Percentiles rank a stretch among this genome's conserved stretches.
Conservation (phyloP, 108 stramenopile species). For the Skeletonema potamos region DNA sequence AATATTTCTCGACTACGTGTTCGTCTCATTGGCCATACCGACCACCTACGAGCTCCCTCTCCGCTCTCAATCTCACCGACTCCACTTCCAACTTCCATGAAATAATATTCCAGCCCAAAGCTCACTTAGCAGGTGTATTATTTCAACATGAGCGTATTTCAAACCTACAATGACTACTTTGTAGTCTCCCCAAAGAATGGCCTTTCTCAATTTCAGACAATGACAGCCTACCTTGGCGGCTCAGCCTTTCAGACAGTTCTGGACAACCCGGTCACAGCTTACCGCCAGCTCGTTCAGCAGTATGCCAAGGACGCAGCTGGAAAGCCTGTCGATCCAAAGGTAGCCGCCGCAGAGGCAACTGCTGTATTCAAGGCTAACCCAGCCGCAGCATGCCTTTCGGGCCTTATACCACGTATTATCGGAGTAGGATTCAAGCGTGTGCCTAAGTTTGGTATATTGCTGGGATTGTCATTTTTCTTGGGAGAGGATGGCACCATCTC, state of each 20-base stretch:
- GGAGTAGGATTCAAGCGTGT: conserved; percentile 94
- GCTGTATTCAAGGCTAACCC: conserved; percentile 85
- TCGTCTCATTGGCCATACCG: too few relatives aligned
- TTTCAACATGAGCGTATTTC: conserved; percentile 27
- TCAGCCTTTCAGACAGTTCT: conserved; percentile 87
- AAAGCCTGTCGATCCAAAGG: conserved; percentile 83
- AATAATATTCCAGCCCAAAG: not conserved
- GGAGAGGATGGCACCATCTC: conserved; percentile 65
- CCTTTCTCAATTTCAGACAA: conserved; percentile 88
- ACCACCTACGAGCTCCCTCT: too few relatives aligned
- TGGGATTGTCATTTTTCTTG: conserved; percentile 87
- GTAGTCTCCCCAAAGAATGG: conserved; percentile 81
- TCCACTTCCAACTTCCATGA: too few relatives aligned
- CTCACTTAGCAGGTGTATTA: not conserved
- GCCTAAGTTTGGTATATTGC: conserved; percentile 89
- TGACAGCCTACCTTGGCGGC: conserved; percentile 91
- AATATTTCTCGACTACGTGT: too few relatives aligned
- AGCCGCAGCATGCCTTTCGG: conserved; percentile 70
- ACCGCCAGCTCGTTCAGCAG: conserved; percentile 92
- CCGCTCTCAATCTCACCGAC: not conserved
- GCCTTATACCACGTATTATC: conserved; percentile 83
- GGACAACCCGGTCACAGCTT: conserved; percentile 92
- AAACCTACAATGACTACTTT: conserved; percentile 75
- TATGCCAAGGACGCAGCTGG: conserved; percentile 88
- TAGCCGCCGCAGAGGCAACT: conserved; percentile 76